Evolutionary conservation across 2,329 filamentous ascomycete genomes (phyloP).

Genomic region (Fusarium cicatricum): DNA sequence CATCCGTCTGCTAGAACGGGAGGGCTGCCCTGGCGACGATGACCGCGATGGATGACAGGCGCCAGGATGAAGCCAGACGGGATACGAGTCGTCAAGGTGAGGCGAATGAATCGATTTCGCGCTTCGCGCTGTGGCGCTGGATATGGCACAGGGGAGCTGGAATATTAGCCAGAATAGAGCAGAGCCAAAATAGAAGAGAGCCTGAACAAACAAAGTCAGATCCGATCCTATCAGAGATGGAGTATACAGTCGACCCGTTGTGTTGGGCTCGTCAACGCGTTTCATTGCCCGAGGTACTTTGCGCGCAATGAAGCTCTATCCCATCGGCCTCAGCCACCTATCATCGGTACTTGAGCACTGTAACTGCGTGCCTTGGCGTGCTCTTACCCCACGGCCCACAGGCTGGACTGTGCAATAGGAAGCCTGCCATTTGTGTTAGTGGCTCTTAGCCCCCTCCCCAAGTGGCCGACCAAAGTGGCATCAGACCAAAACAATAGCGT

Average conservation of each 20-base stretch:
- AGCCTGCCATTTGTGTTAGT: conserved; percentile 36
- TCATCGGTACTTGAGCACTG: conserved; percentile 7
- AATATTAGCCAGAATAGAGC: conserved; percentile 4
- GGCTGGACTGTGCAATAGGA: conserved; percentile 39
- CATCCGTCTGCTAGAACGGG: conserved; percentile 9
- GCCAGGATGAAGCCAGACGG: conserved; percentile 33
- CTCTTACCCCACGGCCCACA: conserved; percentile 35
- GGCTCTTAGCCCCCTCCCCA: conserved; percentile 32
- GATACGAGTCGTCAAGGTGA: conserved; percentile 24
- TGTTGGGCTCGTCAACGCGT: not conserved
- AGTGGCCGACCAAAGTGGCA: conserved; percentile 24
- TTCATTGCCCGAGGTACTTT: conserved; percentile 24
- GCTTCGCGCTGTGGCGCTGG: conserved; percentile 22
- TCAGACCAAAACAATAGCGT: conserved; percentile 35
- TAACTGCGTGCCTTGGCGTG: conserved; percentile 13
- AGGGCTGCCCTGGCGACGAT: conserved; percentile 10
- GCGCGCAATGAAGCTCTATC: not conserved
- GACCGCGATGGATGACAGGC: conserved; percentile 14
- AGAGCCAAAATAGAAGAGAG: conserved; percentile 7
- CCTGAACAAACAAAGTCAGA: not conserved
- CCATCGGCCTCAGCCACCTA: conserved; percentile 3
- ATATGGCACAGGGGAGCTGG: conserved; percentile 12
- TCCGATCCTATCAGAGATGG: conserved; percentile 10
- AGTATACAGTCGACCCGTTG: not conserved
- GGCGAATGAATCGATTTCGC: conserved; percentile 8